Conservation (phyloP, 352 stramenopile species). For the Phytophthora cactorum region DNA sequence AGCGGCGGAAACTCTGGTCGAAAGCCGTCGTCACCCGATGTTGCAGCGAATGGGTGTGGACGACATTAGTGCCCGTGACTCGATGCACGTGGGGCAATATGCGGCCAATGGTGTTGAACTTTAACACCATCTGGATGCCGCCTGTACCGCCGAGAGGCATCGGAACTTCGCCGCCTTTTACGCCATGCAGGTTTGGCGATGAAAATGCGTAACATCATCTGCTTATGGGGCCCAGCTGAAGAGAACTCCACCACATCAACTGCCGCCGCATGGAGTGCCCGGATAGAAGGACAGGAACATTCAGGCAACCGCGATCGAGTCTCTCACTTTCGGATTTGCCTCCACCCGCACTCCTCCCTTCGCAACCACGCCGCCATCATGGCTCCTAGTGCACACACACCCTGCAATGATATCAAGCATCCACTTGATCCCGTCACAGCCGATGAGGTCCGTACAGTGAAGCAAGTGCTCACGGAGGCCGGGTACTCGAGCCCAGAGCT, state of each 20-base stretch:
- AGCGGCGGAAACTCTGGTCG: too few species aligned
- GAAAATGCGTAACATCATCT: conserved; percentile 34
- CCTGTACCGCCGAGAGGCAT: conserved; percentile 17
- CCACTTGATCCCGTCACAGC: conserved; percentile 56
- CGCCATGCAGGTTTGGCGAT: conserved; percentile 19
- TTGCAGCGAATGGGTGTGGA: too few species aligned
- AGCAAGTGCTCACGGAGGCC: conserved; percentile 48
- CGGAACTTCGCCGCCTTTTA: conserved; percentile 2
- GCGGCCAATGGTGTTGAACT: conserved; percentile 25
- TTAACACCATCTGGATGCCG: conserved; percentile 13
- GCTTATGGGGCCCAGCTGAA: conserved; percentile 10
- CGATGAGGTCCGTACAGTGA: conserved; percentile 49
- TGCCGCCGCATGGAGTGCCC: not conserved
- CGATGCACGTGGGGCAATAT: conserved; percentile 3
- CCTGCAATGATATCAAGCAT: conserved; percentile 35
- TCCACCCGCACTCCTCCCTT: conserved; percentile 7
- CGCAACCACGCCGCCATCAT: conserved; percentile 16
- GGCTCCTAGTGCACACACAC: conserved; percentile 32
- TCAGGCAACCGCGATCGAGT: not conserved
- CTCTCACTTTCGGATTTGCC: conserved; percentile 39
- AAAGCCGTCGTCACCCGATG: too few species aligned
- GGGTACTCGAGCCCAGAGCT: conserved; percentile 42
- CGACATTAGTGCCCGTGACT: not conserved
- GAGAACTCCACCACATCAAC: not conserved
- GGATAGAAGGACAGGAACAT: not conserved